A percentile compares a stretch with the other conserved stretches of the same genome.
These are phyloP conservation scores for Malassezia psittaci DNA, from an alignment of 1,284 basidiomycete genomes.

Conservation along the genomic window DNA sequence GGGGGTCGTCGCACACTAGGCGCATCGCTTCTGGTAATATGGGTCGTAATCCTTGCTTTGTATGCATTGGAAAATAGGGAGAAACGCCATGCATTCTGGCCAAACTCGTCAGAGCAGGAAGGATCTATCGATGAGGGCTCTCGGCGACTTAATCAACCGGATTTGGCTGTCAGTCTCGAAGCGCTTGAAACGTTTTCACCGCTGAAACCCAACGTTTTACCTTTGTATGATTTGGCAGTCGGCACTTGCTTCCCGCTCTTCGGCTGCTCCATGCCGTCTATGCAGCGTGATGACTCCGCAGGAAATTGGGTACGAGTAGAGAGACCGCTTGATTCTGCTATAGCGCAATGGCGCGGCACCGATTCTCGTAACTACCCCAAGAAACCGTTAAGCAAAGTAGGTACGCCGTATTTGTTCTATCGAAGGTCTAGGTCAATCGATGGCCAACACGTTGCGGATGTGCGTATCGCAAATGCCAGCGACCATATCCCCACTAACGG, in stretches of 20 bases:
- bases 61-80: not conserved
- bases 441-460: slow-evolving; percentile 28
- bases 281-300: slow-evolving; percentile 63
- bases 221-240: slow-evolving; percentile 2
- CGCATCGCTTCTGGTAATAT: not conserved
- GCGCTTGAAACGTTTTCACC: not conserved
- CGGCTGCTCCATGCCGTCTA: slow-evolving; percentile 59
- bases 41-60: not conserved
- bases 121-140: not conserved
- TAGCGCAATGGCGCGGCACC: slow-evolving; percentile 44
- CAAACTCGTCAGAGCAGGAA: not conserved
- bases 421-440: slow-evolving; percentile 21
- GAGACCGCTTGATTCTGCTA: slow-evolving; percentile 62
- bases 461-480: slow-evolving; percentile 22
- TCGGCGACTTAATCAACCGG: not conserved
- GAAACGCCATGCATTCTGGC: not conserved
- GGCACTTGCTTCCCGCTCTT: not conserved
- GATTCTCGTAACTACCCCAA: slow-evolving; percentile 14
- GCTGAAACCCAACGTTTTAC: slow-evolving; percentile 2
- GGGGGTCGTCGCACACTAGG: not conserved
- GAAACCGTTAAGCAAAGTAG: slow-evolving; percentile 18
- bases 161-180: not conserved
- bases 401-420: slow-evolving; percentile 36
- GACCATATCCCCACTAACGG: slow-evolving; percentile 15
- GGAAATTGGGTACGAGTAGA: slow-evolving; percentile 80